Base-by-base conservation (phyloP, 208 protist genomes). In the Plasmodiophora brassicae region DNA sequence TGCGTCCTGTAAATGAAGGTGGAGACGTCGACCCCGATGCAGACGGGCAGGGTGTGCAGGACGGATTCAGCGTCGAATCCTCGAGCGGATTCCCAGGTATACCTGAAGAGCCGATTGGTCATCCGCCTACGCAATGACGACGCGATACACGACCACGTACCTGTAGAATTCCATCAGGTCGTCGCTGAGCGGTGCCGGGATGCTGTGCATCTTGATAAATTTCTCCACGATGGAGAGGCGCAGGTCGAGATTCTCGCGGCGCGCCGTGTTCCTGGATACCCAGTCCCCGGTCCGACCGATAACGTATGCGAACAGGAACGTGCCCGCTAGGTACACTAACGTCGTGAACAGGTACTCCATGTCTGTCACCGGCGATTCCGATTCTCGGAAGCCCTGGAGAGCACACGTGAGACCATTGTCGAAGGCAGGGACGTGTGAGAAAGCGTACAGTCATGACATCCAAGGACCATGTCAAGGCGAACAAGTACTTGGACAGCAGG, bases 131-230 rank as follows among this genome's bases (percentile, higher is more conserved):
- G 20, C 65, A 32, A 36, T 38, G 5, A 44, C n/a, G 41, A 5
- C 5, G 41, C 41, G 14, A 14, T 44, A 5, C 5, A 78, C 41
- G 14, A 14, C n/a, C 5, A 5, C 20, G 5, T 78, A 78, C 65
- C 65, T 78, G 65, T 78, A 78, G n/a, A 78, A 78, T 78, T 78
- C 65, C 14, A 78, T n/a, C n/a, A 78, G n/a, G 41, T 78, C 65
- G 20, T 38, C 10, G n/a, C 65, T 38, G n/a, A 78, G 65, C n/a
- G 32, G 32, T 14, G 32, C n/a, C 14, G 65, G 65, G 41, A 78
- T 78, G 32, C 41, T 8, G n/a, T 78, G 65, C 32, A 38, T 78
- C 41, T 5, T 38, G n/a, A 78, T 78, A 32, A 78, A 78, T 32
- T 32, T n/a, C 65, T 78, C 65, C 65, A 78, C 41, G n/a, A 78